These are phyloP conservation scores for Eucalyptus polybractea DNA, from an alignment of 345 rosid genomes.

Conservation along the genomic window DNA sequence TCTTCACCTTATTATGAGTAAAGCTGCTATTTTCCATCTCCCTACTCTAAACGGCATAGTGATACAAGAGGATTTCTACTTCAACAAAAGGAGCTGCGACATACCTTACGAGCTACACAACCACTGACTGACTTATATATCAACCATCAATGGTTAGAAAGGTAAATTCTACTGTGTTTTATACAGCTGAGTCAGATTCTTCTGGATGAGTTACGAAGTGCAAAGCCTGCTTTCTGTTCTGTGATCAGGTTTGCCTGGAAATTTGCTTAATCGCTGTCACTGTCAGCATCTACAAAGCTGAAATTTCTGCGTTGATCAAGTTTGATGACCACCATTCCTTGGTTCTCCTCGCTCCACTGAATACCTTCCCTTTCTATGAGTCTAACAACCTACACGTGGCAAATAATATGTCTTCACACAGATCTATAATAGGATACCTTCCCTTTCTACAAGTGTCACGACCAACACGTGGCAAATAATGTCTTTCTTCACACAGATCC, in stretches of 20 bases:
- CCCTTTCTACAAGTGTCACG: slow-evolving; percentile 7
- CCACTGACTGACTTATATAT: background rate
- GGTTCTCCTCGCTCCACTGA: slow-evolving; percentile 64
- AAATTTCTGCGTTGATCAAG: slow-evolving; percentile 47
- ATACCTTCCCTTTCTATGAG: slow-evolving; percentile 59
- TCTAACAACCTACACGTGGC: slow-evolving; percentile 37
- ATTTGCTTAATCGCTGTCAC: slow-evolving; percentile 27
- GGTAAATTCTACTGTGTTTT: background rate
- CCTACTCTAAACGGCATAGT: background rate
- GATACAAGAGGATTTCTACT: background rate
- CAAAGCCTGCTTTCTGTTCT: background rate
- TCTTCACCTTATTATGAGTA: background rate
- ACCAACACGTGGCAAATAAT: slow-evolving; percentile 27
- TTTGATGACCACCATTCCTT: slow-evolving; percentile 59
- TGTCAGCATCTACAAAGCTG: slow-evolving; percentile 51
- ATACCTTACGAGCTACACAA: background rate
- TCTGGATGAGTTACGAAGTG: background rate
- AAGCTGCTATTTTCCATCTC: background rate
- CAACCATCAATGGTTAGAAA: background rate
- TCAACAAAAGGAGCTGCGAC: background rate
- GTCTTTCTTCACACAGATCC: background rate
- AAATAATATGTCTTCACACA: background rate
- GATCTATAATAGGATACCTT: background rate
- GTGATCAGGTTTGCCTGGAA: background rate
- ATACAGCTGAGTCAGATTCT: background rate